Evolutionary conservation across 306 rosid genomes (phyloP).

Genomic region (Acacia melanoxylon): DNA sequence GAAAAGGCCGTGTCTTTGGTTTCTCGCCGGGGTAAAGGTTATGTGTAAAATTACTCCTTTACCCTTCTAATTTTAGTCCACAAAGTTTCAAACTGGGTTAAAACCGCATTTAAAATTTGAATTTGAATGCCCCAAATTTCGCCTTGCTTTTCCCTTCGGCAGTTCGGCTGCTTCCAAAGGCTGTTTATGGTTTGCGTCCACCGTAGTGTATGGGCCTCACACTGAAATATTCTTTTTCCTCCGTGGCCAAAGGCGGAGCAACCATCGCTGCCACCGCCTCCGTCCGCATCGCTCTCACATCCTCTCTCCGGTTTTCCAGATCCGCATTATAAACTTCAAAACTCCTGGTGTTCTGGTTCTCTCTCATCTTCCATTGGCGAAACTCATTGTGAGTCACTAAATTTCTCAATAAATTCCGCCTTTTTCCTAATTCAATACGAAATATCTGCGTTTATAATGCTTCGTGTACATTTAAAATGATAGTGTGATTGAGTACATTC

Average conservation of each 20-base stretch:
- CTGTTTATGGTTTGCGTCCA: not conserved
- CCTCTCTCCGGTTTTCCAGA: not conserved
- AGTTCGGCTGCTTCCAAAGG: not conserved
- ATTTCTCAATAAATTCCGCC: not conserved
- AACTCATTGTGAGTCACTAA: not conserved
- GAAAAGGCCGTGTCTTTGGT: too few relatives aligned
- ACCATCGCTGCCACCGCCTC: not conserved
- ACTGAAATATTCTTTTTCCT: not conserved
- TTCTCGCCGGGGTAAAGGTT: too few relatives aligned
- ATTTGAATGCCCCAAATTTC: not conserved
- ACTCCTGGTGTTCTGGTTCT: not conserved
- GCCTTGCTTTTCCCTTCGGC: not conserved
- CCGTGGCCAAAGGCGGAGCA: not conserved
- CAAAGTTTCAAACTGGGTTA: not conserved
- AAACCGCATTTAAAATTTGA: not conserved
- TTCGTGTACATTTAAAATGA: not conserved
- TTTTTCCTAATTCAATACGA: not conserved
- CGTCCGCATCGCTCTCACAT: not conserved
- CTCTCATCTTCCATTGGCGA: not conserved
- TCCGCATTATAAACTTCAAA: not conserved
- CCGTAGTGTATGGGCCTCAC: not conserved
- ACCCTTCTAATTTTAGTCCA: too few relatives aligned
- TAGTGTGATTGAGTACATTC: not conserved
- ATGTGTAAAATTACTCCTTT: too few relatives aligned
- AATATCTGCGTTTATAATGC: not conserved